These are phyloP conservation scores for Beauveria sp. DNA, from an alignment of 2,329 filamentous ascomycete species.

Conservation along the genomic window DNA sequence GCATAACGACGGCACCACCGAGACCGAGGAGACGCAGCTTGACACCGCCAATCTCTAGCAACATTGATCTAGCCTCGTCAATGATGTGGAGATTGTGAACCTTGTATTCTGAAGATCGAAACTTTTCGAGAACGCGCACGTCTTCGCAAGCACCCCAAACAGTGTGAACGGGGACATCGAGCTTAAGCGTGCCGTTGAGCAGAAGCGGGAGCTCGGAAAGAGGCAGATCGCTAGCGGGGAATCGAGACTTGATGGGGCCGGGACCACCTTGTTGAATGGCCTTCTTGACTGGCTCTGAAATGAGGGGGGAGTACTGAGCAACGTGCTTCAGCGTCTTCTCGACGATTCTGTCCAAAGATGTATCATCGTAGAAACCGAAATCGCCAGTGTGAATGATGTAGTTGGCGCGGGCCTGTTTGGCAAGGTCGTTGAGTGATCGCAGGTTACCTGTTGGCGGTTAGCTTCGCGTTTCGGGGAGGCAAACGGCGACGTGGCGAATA, in stretches of 20 bases:
- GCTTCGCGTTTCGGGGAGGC: slow-evolving; percentile 10
- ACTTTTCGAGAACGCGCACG: slow-evolving; percentile 94
- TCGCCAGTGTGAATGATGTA: slow-evolving; percentile 99
- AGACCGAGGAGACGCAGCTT: slow-evolving; percentile 91
- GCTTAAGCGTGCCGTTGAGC: slow-evolving; percentile 77
- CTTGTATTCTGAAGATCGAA: slow-evolving; percentile 96
- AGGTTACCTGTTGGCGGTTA: slow-evolving; percentile 64
- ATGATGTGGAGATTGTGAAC: slow-evolving; percentile 96
- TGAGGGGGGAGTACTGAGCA: slow-evolving; percentile 93
- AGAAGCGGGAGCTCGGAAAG: slow-evolving; percentile 90
- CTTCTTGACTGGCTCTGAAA: slow-evolving; percentile 70
- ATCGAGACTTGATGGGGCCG: slow-evolving; percentile 79
- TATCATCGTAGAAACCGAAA: slow-evolving; percentile 98
- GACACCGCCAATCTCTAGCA: slow-evolving; percentile 89
- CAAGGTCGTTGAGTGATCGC: slow-evolving; percentile 90
- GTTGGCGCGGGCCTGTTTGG: slow-evolving; percentile 87
- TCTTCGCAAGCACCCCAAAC: slow-evolving; percentile 99
- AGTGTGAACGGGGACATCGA: slow-evolving; percentile 95
- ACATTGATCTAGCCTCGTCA: slow-evolving; percentile 91
- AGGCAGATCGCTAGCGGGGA: slow-evolving; percentile 71
- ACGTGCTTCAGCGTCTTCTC: slow-evolving; percentile 99
- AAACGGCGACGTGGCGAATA: slow-evolving; percentile 26
- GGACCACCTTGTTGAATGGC: slow-evolving; percentile 57
- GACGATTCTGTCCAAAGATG: slow-evolving; percentile 90
- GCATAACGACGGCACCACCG: slow-evolving; percentile 96